A percentile compares a stretch with the other conserved stretches of the same genome.
phyloP scores from a whole-genome alignment of 371 early-diverging fungal species.

The Circinella minor region DNA sequence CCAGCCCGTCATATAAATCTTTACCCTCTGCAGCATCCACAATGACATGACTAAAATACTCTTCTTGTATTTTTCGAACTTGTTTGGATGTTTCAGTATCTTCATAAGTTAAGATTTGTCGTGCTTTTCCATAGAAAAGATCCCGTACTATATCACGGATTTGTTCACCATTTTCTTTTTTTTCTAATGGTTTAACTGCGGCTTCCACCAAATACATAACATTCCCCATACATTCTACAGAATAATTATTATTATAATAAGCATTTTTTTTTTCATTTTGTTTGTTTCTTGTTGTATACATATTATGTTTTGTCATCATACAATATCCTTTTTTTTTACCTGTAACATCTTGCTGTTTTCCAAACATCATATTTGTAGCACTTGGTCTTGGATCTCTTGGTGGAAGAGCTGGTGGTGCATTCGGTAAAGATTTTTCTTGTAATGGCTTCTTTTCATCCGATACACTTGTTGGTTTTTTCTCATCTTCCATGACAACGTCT shows the following conservation, averaged over 20 bases:
- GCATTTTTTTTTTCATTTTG: not conserved
- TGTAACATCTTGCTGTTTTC: slow-evolving; percentile 72
- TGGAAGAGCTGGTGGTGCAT: slow-evolving; percentile 7
- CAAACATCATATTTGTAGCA: slow-evolving; percentile 57
- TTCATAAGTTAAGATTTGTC: slow-evolving; percentile 59
- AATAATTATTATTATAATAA: slow-evolving; percentile 5
- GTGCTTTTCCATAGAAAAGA: slow-evolving; percentile 68
- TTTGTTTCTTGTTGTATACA: too few relatives aligned
- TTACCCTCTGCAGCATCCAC: slow-evolving; percentile 62
- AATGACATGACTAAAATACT: slow-evolving; percentile 70
- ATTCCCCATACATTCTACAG: slow-evolving; percentile 74
- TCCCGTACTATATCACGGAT: slow-evolving; percentile 49
- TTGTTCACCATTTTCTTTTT: slow-evolving; percentile 37
- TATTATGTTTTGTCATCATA: not conserved
- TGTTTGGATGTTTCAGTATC: slow-evolving; percentile 44
- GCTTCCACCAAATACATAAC: slow-evolving; percentile 68
- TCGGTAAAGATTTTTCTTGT: not conserved
- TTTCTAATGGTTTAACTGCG: slow-evolving; percentile 45
- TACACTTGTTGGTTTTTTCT: not conserved
- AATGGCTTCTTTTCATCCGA: slow-evolving; percentile 14
- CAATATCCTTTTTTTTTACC: slow-evolving; percentile 17
- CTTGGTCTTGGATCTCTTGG: slow-evolving; percentile 12
- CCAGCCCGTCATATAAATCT: slow-evolving; percentile 65
- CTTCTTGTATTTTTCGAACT: slow-evolving; percentile 53
- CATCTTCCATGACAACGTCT: slow-evolving; percentile 9